These are phyloP conservation scores for Yarrowia porcina DNA, from an alignment of 805 yeast species.

Conservation along the genomic window DNA sequence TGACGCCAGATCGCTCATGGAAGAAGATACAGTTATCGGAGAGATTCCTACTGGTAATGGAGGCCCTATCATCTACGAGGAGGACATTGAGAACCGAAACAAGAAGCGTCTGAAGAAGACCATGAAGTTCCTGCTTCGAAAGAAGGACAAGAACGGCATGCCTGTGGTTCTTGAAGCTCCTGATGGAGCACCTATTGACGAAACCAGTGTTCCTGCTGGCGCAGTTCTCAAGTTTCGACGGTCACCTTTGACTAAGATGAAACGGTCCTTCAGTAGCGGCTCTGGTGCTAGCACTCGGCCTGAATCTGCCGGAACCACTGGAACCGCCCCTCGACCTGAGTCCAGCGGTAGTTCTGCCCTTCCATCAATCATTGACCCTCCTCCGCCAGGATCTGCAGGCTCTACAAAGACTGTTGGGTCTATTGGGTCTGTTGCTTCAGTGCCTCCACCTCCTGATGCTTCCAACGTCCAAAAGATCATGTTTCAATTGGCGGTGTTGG, in stretches of 20 bases:
- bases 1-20: conserved; percentile 9
- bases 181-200: background rate
- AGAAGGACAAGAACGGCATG: background rate
- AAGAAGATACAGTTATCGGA: conserved; percentile 1
- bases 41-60: background rate
- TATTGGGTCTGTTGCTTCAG: background rate
- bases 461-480: background rate
- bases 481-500: background rate
- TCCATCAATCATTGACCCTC: background rate
- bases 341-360: background rate
- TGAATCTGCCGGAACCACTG: no score
- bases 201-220: background rate
- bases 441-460: background rate
- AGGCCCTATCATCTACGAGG: background rate
- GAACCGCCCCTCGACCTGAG: no score
- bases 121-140: conserved; percentile 26
- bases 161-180: background rate
- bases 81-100: conserved; percentile 19
- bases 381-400: background rate
- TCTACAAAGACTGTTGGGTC: background rate
- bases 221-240: conserved; percentile 14
- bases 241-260: background rate
- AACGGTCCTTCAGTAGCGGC: background rate
- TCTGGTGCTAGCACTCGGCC: background rate
- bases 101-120: conserved; percentile 28